A percentile compares a stretch with the other conserved stretches of the same genome.
Evolutionary conservation across 257 asterid species (phyloP).

Genomic region (Nicotiana otophora): DNA sequence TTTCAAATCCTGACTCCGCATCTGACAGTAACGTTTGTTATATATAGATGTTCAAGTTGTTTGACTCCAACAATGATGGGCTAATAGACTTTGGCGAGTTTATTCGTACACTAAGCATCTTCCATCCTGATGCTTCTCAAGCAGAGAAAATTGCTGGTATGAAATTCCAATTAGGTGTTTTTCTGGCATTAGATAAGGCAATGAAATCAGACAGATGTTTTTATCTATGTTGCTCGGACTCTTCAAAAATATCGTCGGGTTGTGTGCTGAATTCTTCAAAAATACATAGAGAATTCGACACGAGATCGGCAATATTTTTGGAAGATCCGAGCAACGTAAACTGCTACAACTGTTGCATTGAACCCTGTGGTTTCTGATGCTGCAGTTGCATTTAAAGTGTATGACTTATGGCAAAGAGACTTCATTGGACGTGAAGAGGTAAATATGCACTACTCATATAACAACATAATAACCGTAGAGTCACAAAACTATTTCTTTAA

Average conservation of each 20-base stretch:
- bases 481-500: no score
- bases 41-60: slow-evolving; percentile 15
- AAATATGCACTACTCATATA: no score
- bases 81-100: slow-evolving; percentile 16
- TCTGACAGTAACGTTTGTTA: background rate
- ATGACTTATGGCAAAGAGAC: slow-evolving; percentile 38
- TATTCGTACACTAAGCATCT: slow-evolving; percentile 13
- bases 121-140: slow-evolving; percentile 53
- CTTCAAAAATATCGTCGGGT: no score
- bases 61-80: slow-evolving; percentile 19
- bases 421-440: slow-evolving; percentile 49
- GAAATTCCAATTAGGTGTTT: background rate
- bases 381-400: slow-evolving; percentile 46
- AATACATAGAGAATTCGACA: no score
- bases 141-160: slow-evolving; percentile 36
- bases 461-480: no score
- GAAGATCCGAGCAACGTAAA: no score
- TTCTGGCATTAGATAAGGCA: background rate
- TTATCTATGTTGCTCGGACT: no score
- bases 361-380: background rate
- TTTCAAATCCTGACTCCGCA: background rate
- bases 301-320: no score
- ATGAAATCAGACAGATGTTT: background rate
- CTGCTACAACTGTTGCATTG: background rate
- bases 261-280: no score